These are phyloP conservation scores for Naganishia cerealis DNA, from an alignment of 1,284 basidiomycete species.

Conservation along the genomic window DNA sequence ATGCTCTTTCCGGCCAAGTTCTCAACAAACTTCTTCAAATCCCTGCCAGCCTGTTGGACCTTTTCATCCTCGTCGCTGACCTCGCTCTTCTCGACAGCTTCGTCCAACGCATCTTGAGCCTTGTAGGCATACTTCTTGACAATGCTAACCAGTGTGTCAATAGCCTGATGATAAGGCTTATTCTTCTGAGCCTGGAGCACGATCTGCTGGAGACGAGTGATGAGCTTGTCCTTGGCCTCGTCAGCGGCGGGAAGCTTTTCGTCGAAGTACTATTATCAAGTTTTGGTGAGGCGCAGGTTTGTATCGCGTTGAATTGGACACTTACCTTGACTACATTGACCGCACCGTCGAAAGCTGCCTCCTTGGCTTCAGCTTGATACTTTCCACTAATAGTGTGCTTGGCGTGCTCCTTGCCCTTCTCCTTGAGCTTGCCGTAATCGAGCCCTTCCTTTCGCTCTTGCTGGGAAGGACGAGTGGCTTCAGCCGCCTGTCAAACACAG, in stretches of 20 bases:
- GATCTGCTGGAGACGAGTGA: slow-evolving; percentile 53
- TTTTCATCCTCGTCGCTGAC: slow-evolving; percentile 52
- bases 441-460: slow-evolving; percentile 50
- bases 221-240: slow-evolving; percentile 54
- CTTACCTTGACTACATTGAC: slow-evolving; percentile 40
- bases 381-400: slow-evolving; percentile 48
- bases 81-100: slow-evolving; percentile 50
- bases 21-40: slow-evolving; percentile 54
- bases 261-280: slow-evolving; percentile 50
- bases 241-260: slow-evolving; percentile 55
- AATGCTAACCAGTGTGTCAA: slow-evolving; percentile 53
- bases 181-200: slow-evolving; percentile 48
- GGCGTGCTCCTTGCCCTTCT: slow-evolving; percentile 51
- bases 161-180: slow-evolving; percentile 52
- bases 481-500: slow-evolving; percentile 37
- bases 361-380: slow-evolving; percentile 46
- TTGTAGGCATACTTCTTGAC: slow-evolving; percentile 56
- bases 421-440: slow-evolving; percentile 47
- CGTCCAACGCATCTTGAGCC: slow-evolving; percentile 51
- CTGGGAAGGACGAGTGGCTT: slow-evolving; percentile 46
- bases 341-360: slow-evolving; percentile 44
- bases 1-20: slow-evolving; percentile 53
- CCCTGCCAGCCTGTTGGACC: slow-evolving; percentile 52
- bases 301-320: background rate
- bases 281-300: slow-evolving; percentile 28